Conservation (phyloP, 2,329 filamentous ascomycete species). For the Pseudocercospora musae region DNA sequence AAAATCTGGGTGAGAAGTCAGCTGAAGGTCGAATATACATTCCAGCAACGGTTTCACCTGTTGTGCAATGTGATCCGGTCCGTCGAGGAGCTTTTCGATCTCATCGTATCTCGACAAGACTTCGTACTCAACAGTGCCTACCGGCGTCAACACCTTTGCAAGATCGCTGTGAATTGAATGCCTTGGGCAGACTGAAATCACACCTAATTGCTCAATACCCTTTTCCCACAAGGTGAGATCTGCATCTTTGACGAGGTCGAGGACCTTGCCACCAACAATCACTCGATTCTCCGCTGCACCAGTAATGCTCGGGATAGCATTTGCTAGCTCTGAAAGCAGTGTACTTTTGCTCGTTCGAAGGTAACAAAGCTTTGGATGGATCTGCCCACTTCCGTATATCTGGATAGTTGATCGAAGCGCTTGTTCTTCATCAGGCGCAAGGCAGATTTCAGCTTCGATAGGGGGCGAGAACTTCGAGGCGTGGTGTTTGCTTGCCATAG, state of each 20-base stretch:
- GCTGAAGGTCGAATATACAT: background rate
- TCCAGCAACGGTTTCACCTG: slow-evolving; percentile 11
- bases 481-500: slow-evolving; percentile 18
- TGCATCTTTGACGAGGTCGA: slow-evolving; percentile 19
- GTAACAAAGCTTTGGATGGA: slow-evolving; percentile 13
- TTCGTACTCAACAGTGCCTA: slow-evolving; percentile 65
- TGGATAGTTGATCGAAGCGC: slow-evolving; percentile 20
- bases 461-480: background rate
- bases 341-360: slow-evolving; percentile 17
- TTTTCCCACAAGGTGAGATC: slow-evolving; percentile 18
- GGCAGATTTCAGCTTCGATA: background rate
- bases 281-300: slow-evolving; percentile 24
- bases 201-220: slow-evolving; percentile 22
- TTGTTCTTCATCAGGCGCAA: background rate
- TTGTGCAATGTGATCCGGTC: slow-evolving; percentile 56
- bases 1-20: slow-evolving; percentile 49
- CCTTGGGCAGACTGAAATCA: slow-evolving; percentile 28
- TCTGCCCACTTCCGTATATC: slow-evolving; percentile 22
- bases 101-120: slow-evolving; percentile 79
- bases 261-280: slow-evolving; percentile 24
- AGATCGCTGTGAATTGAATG: slow-evolving; percentile 27
- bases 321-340: slow-evolving; percentile 23
- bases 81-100: slow-evolving; percentile 73
- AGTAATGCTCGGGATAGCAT: slow-evolving; percentile 23
- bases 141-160: slow-evolving; percentile 24